These are phyloP conservation scores for Arabidopsis thaliana DNA, from an alignment of 345 rosid species.

Conservation along the genomic window TAIR10.1 NC_003070.9:3474501-3475000, in stretches of 20 bases:
- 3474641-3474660: background rate
- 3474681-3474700: background rate
- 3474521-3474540: background rate
- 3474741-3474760: background rate
- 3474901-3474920: background rate
- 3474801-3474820: background rate
- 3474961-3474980: background rate
- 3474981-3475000: background rate
- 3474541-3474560: background rate
- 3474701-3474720: background rate
- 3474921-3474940: background rate
- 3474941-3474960: background rate
- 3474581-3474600: background rate
- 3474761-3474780: background rate
- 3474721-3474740: background rate
- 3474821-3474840: background rate
- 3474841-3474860: background rate
- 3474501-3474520: slow-evolving; percentile 3
- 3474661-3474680: slow-evolving; percentile 1
- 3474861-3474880: background rate
- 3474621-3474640: background rate
- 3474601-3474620: slow-evolving; percentile 6
- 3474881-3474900: background rate
- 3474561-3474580: background rate
- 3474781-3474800: slow-evolving; percentile 10